These are phyloP conservation scores for Carex myosuroides DNA, from an alignment of 176 grass and related monocot genomes.

Conservation along the genomic window DNA sequence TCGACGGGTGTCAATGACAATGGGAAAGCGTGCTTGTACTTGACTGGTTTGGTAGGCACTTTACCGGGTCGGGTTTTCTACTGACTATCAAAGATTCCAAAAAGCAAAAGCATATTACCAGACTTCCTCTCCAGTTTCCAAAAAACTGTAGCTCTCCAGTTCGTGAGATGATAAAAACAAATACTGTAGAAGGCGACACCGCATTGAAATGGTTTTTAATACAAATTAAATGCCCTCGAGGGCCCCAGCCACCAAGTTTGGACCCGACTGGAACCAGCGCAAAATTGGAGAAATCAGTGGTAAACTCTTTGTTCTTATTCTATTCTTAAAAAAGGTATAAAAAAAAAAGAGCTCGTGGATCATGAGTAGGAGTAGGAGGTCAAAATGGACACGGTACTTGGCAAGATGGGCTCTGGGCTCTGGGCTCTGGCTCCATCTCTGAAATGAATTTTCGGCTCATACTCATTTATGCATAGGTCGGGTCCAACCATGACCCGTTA, in stretches of 20 bases:
- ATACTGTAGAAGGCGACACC: not conserved
- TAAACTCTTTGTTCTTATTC: not conserved
- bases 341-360: not conserved
- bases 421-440: not conserved
- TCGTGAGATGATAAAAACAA: not conserved
- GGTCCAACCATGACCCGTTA: not conserved
- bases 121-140: not conserved
- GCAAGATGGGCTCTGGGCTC: not conserved
- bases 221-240: not conserved
- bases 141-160: not conserved
- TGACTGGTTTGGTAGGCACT: not conserved
- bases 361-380: not conserved
- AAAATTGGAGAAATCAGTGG: not conserved
- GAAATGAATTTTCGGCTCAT: not conserved
- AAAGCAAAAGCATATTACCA: not conserved
- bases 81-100: not conserved
- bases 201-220: not conserved
- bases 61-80: not conserved
- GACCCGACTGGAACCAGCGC: not conserved
- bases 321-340: not conserved
- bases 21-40: conserved; percentile 9
- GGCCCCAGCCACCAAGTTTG: too few species aligned
- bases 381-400: not conserved
- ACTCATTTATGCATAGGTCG: not conserved
- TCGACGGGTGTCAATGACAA: not conserved